Conservation (phyloP, 345 rosid genomes). For the Lepidium didymum region DNA sequence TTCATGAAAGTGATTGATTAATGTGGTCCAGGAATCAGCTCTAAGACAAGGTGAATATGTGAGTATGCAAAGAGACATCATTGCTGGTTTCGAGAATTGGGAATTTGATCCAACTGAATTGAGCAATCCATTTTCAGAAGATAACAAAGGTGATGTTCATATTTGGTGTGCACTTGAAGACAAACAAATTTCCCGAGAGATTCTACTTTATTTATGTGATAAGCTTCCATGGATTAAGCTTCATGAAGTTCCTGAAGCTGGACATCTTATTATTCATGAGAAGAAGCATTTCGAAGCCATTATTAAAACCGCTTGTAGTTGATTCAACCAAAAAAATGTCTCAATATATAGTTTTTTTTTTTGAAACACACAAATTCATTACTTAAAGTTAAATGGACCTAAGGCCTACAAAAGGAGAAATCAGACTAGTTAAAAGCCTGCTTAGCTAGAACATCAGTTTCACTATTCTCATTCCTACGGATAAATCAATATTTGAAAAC, state of each 20-base stretch:
- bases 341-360: slow-evolving; percentile 1
- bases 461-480: no score
- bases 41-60: slow-evolving; percentile 58
- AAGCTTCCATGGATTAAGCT: slow-evolving; percentile 66
- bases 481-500: no score
- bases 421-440: no score
- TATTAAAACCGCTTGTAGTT: slow-evolving; percentile 19
- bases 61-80: slow-evolving; percentile 48
- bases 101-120: slow-evolving; percentile 61
- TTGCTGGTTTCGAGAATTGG: slow-evolving; percentile 48
- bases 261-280: slow-evolving; percentile 51
- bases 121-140: slow-evolving; percentile 41
- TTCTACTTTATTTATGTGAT: slow-evolving; percentile 40
- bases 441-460: no score
- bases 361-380: no score
- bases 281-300: slow-evolving; percentile 20
- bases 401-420: no score
- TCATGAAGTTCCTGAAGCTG: slow-evolving; percentile 57
- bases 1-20: not conserved
- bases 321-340: not conserved
- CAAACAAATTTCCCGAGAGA: slow-evolving; percentile 39
- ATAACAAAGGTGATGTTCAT: slow-evolving; percentile 40
- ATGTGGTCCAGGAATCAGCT: slow-evolving; percentile 34
- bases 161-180: slow-evolving; percentile 73
- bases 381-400: no score